Evolutionary conservation across 257 asterid species (phyloP).

Genomic region (Osmanthus fragrans): DNA sequence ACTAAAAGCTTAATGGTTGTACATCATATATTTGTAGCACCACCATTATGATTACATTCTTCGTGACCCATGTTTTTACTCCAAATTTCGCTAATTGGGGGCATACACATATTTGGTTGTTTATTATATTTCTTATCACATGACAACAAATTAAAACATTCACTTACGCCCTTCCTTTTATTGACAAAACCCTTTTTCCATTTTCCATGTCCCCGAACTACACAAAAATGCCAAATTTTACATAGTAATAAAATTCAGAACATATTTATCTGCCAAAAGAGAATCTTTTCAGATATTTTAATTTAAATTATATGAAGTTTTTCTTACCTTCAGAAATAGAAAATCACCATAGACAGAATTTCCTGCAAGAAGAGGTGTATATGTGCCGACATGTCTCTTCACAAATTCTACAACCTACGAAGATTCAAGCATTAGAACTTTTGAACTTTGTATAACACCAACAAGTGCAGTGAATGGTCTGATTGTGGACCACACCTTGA

Average conservation of each 20-base stretch:
- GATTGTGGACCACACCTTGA: background rate
- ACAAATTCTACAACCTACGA: slow-evolving; percentile 83
- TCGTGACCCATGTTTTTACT: background rate
- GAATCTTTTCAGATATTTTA: slow-evolving; percentile 4
- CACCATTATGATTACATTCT: background rate
- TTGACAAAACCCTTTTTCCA: background rate
- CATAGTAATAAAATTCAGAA: background rate
- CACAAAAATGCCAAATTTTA: background rate
- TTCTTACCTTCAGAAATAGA: slow-evolving; percentile 71
- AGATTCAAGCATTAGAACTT: slow-evolving; percentile 7
- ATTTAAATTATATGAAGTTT: slow-evolving; percentile 14
- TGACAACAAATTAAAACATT: background rate
- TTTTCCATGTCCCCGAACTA: slow-evolving; percentile 11
- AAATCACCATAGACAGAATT: slow-evolving; percentile 86
- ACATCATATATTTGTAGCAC: background rate
- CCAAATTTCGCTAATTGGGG: background rate
- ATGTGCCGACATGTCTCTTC: slow-evolving; percentile 62
- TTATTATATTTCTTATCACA: background rate
- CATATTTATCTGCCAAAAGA: background rate
- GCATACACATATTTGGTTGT: background rate
- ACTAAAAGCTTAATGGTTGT: background rate
- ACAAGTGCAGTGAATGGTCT: background rate
- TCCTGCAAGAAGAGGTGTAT: slow-evolving; percentile 78
- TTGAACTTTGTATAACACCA: slow-evolving; percentile 13
- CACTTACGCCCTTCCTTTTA: background rate